These are phyloP conservation scores for Beauveria sp. DNA, from an alignment of 2,329 filamentous ascomycete species.

Conservation along the genomic window DNA sequence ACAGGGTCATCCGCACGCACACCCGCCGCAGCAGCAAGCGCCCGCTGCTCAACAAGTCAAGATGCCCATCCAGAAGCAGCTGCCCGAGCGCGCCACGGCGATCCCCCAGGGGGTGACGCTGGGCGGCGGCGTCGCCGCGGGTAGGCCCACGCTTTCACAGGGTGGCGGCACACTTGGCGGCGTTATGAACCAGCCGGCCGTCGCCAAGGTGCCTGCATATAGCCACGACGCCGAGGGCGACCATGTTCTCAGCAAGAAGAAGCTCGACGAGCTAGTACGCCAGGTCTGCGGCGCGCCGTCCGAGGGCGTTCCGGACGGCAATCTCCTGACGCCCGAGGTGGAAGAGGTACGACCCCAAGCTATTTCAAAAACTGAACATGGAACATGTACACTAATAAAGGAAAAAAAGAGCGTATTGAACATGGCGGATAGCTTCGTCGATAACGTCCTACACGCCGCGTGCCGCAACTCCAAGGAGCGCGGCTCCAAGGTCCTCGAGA, in stretches of 20 bases:
- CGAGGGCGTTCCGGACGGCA: constrained; percentile 59
- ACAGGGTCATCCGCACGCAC: constrained; percentile 39
- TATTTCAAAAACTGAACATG: too few species aligned
- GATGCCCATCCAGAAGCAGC: constrained; percentile 75
- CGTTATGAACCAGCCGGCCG: constrained; percentile 78
- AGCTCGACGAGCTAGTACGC: constrained; percentile 87
- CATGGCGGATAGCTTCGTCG: constrained; percentile 90
- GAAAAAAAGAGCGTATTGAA: constrained; percentile 65
- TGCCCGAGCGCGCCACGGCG: constrained; percentile 59
- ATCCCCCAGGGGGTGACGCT: constrained; percentile 68
- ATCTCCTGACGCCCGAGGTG: constrained; percentile 80
- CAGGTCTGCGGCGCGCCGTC: constrained; percentile 81
- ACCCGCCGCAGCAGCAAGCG: constrained; percentile 30
- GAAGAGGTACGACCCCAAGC: constrained; percentile 65
- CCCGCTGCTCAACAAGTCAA: constrained; percentile 45
- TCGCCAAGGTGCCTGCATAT: constrained; percentile 73
- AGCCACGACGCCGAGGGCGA: constrained; percentile 88
- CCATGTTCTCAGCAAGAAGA: constrained; percentile 93
- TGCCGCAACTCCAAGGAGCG: constrained; percentile 91
- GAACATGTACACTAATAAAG: neutral
- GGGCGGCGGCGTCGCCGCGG: constrained; percentile 49
- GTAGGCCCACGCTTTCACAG: constrained; percentile 76
- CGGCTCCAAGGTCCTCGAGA: constrained; percentile 82
- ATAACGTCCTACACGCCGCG: constrained; percentile 77
- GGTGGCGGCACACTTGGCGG: constrained; percentile 71